Percentiles rank a stretch among this genome's conserved stretches.
Evolutionary conservation across 2,329 filamentous ascomycete species (phyloP).

Genomic region (Arthrobotrys conoides): DNA sequence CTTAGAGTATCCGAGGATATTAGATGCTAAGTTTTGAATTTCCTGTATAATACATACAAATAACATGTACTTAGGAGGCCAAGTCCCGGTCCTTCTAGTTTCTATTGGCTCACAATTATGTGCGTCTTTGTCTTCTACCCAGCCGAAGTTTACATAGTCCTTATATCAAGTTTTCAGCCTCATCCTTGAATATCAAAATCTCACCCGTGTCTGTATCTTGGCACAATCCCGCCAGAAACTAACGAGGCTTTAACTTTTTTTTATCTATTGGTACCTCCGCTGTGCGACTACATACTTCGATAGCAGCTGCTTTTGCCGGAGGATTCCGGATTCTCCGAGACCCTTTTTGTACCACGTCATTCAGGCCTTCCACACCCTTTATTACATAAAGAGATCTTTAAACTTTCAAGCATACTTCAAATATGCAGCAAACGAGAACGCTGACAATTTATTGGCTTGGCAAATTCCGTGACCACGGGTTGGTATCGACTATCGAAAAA

Average conservation of each 20-base stretch:
- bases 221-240: neutral
- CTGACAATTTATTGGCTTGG: slow-evolving; percentile 3
- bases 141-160: neutral
- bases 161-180: neutral
- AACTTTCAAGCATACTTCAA: neutral
- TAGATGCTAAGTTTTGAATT: too few relatives aligned
- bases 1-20: too few relatives aligned
- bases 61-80: too few relatives aligned
- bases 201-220: neutral
- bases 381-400: slow-evolving; percentile 14
- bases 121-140: neutral
- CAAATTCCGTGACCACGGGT: neutral
- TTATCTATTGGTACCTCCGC: slow-evolving; percentile 21
- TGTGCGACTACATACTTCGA: slow-evolving; percentile 48
- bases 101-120: neutral
- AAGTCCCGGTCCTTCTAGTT: too few relatives aligned
- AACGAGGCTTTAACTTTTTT: neutral
- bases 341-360: slow-evolving; percentile 10
- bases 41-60: too few relatives aligned
- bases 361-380: slow-evolving; percentile 18
- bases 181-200: neutral
- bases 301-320: slow-evolving; percentile 42
- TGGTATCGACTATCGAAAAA: neutral
- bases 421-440: neutral
- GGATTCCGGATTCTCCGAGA: slow-evolving; percentile 1